Evolutionary conservation across 257 asterid species (phyloP), one percentile per base, ranked within the genome.

Genomic region (Datura wrightii): DNA sequence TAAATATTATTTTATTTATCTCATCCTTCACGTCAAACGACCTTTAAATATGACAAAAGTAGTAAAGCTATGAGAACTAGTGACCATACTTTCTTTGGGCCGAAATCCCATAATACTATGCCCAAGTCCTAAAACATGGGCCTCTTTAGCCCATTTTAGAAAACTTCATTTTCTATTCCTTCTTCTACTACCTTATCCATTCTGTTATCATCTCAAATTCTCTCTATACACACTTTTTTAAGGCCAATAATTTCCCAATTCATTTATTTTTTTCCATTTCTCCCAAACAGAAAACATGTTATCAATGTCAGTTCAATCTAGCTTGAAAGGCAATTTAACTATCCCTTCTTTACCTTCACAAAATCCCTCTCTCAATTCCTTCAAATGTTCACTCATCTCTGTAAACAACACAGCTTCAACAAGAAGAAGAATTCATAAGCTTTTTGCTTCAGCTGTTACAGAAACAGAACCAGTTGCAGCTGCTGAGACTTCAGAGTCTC

Each of bases 261-360:
- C 85, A 6, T 82, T 69, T 24, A 24, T 24, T 24, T 1, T 79
- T 50, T 80, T 62, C 83, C 18, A 5, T 67, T 83, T 44, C 31
- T 50, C 83, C 60, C 74, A 19, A 80, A 31, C 15, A 67, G 78
- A n/a, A 48, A 55, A 15, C 82, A 90, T 93, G 93, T 83, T 89
- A 72, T 82, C 93, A 79, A 87, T 90, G 86, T 53, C 93, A 54
- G 54, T 92, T 80, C 93, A 89, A 53, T 79, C 92, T 63, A 81
- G 87, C 82, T 19, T 86, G 8, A 90, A 85, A 46, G 84, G 85
- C 76, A 84, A 79, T 55, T 79, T 92, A 10, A 83, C 90, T 39
- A 79, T 81, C 50, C 87, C 92, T 14, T 83, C 93, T 56, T 88
- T 91, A 83, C 62, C 83, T 87, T 82, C 86, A 90, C 92, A 87